Evolutionary conservation across 208 protist species (phyloP).

Genomic region (Acanthamoeba rhysodes): DNA sequence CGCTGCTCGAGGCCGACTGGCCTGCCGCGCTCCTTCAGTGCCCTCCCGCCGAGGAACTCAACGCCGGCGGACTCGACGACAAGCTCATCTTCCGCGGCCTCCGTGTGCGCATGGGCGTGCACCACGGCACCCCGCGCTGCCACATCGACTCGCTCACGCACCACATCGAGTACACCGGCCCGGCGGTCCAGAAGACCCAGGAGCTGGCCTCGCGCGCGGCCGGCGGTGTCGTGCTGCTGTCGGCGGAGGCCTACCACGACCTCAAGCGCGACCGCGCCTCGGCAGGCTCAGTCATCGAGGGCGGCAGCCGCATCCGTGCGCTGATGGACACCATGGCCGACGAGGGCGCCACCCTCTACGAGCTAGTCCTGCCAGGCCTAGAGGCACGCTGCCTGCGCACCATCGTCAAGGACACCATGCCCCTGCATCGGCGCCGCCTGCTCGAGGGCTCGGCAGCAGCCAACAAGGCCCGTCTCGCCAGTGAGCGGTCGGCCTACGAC

Average conservation of each 20-base stretch:
- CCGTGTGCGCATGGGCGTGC: slow-evolving; percentile 67
- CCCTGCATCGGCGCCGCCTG: not conserved
- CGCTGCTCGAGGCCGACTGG: slow-evolving; percentile 46
- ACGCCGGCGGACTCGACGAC: slow-evolving; percentile 36
- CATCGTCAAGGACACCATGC: not conserved
- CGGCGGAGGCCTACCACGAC: not conserved
- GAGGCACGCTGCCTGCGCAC: slow-evolving; percentile 30
- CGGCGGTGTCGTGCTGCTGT: not conserved
- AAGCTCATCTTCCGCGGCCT: slow-evolving; percentile 64
- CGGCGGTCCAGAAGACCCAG: slow-evolving; percentile 1
- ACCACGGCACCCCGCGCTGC: slow-evolving; percentile 1
- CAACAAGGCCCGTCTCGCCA: not conserved
- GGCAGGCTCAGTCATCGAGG: not conserved
- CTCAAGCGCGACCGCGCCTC: not conserved
- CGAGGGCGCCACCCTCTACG: slow-evolving; percentile 20
- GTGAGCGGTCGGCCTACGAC: not conserved
- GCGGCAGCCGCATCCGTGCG: slow-evolving; percentile 1
- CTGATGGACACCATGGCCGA: slow-evolving; percentile 33
- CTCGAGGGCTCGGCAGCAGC: not conserved
- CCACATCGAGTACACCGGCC: slow-evolving; percentile 54
- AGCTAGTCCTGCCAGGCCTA: not conserved
- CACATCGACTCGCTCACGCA: slow-evolving; percentile 32
- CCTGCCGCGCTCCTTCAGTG: not conserved
- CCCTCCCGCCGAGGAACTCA: not conserved
- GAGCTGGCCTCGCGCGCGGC: not conserved